phyloP scores from a whole-genome alignment of 768 basidiomycete genomes.

The Trametes coccinea region DNA sequence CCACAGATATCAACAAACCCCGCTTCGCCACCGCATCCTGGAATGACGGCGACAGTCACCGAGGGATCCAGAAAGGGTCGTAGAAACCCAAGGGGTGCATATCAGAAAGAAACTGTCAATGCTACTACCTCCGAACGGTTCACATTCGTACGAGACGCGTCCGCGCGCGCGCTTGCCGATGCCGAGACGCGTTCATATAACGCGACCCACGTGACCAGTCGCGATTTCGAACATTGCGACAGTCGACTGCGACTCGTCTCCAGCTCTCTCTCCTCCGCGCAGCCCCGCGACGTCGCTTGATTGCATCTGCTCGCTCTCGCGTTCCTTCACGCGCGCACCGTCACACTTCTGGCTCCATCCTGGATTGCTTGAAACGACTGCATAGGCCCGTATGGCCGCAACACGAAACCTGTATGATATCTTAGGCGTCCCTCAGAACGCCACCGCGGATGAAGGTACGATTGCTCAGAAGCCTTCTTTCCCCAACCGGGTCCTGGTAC shows the following conservation, averaged over 20 bases:
- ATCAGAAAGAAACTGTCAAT: too few relatives aligned
- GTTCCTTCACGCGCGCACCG: conserved; percentile 2
- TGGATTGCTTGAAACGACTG: conserved; percentile 13
- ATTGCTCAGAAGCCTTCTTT: background rate
- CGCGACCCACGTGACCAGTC: conserved; percentile 17
- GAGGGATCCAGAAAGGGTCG: too few relatives aligned
- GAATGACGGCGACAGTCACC: too few relatives aligned
- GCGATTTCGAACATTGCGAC: conserved; percentile 17
- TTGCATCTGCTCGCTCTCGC: conserved; percentile 11
- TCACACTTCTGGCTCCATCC: conserved; percentile 9
- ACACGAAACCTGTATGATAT: conserved; percentile 31
- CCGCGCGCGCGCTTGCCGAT: background rate
- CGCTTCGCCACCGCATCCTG: background rate
- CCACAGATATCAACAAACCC: background rate
- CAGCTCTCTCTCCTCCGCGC: background rate
- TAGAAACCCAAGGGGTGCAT: too few relatives aligned
- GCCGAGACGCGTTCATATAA: conserved; percentile 10
- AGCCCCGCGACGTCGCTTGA: background rate
- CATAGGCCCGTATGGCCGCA: conserved; percentile 27
- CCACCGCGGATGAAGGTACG: conserved; percentile 33
- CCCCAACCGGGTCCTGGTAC: background rate
- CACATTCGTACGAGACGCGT: background rate
- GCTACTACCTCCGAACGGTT: too few relatives aligned
- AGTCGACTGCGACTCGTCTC: too few relatives aligned
- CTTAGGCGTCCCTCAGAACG: conserved; percentile 28